phyloP scores from a whole-genome alignment of 495 filamentous ascomycete species.

The Podospora sp. region DNA sequence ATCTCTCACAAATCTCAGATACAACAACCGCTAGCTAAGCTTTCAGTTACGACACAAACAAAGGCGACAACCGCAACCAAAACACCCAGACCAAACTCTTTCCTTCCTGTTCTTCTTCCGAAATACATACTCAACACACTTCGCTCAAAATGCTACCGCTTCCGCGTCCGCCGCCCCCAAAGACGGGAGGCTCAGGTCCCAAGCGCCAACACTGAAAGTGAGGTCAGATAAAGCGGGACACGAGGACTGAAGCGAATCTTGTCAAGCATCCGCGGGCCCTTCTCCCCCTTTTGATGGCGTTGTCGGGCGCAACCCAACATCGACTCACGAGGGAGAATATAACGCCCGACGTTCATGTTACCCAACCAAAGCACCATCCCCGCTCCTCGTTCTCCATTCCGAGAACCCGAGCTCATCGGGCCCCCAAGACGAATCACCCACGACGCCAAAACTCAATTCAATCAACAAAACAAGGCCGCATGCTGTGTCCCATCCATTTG shows the following conservation, averaged over 20 bases:
- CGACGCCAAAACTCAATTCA: neutral
- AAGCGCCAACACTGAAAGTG: neutral
- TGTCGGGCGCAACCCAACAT: no score
- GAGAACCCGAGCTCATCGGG: no score
- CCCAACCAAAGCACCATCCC: no score
- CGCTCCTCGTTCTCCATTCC: no score
- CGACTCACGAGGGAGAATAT: no score
- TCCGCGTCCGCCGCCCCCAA: neutral
- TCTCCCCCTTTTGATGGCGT: no score
- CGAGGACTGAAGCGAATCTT: no score
- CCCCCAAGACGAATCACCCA: no score
- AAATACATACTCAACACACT: neutral
- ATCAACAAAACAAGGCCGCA: constrained; percentile 3
- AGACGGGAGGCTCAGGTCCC: neutral
- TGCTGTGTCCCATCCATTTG: constrained; percentile 7
- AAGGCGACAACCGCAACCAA: neutral
- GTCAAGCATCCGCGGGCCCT: no score
- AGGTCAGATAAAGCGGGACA: neutral
- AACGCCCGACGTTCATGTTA: no score
- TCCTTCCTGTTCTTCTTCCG: neutral
- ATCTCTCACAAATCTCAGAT: neutral
- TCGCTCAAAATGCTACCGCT: neutral
- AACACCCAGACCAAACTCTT: neutral
- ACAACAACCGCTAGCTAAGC: neutral
- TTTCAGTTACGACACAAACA: neutral